Conservation (phyloP, 768 basidiomycete genomes). For the Cystobasidium ongulense region DNA sequence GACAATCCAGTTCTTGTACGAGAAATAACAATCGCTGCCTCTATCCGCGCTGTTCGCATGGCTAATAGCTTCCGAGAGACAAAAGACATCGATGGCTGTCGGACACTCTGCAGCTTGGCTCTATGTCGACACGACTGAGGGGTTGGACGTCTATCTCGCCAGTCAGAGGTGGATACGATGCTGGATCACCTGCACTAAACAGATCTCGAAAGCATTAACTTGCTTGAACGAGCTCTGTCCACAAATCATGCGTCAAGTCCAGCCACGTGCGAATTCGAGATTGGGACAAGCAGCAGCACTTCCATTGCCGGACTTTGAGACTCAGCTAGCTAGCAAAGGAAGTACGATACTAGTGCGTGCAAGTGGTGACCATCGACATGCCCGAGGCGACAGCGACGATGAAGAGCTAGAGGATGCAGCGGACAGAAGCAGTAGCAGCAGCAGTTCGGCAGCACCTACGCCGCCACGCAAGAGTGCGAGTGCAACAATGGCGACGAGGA, state of each 20-base stretch:
- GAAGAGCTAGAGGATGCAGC: background rate
- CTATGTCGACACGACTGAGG: background rate
- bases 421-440: background rate
- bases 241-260: no score
- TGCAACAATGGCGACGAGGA: background rate
- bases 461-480: background rate
- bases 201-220: no score
- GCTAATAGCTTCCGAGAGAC: background rate
- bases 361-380: background rate
- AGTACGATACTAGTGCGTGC: background rate
- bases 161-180: no score
- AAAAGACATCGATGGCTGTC: background rate
- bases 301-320: slow-evolving; percentile 22
- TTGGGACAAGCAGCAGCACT: background rate
- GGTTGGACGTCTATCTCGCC: no score
- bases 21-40: no score
- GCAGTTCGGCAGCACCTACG: background rate
- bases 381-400: background rate
- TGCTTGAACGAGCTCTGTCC: no score
- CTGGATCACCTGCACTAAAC: no score
- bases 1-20: no score
- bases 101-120: background rate
- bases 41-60: background rate
- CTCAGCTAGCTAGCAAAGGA: slow-evolving; percentile 7
- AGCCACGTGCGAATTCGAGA: background rate